Conservation (phyloP, 176 grass and related monocot species). For the Oryza glaberrima region DNA sequence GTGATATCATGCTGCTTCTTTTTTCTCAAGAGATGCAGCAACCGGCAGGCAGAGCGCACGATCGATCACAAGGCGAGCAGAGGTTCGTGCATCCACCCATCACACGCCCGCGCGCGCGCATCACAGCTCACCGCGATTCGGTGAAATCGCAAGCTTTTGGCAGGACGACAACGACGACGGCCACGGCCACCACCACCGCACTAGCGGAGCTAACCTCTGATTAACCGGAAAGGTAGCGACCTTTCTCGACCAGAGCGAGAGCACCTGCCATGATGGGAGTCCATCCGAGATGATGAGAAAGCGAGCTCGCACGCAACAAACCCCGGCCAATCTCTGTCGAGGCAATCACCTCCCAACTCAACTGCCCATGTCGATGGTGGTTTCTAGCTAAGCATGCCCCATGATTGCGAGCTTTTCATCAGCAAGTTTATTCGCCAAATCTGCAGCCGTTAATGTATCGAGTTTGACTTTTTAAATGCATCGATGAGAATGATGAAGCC, state of each 20-base stretch:
- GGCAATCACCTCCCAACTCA: slow-evolving; percentile 5
- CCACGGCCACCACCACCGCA: neutral
- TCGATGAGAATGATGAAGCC: neutral
- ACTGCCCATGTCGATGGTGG: slow-evolving; percentile 2
- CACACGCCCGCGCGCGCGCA: neutral
- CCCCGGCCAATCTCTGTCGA: slow-evolving; percentile 6
- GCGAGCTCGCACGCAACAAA: neutral
- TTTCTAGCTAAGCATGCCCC: slow-evolving; percentile 26
- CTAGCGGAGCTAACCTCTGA: neutral
- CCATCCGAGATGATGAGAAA: neutral
- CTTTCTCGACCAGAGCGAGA: slow-evolving; percentile 30
- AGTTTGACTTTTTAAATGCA: neutral
- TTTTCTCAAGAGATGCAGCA: neutral
- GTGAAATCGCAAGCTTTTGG: neutral
- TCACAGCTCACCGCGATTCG: slow-evolving; percentile 32
- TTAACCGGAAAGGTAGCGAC: slow-evolving; percentile 33
- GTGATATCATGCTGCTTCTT: neutral
- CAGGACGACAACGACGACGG: neutral
- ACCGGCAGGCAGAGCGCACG: neutral
- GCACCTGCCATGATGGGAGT: slow-evolving; percentile 21
- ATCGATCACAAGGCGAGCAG: neutral
- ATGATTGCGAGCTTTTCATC: slow-evolving; percentile 20
- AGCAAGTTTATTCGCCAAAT: neutral
- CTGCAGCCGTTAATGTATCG: neutral
- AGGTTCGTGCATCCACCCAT: neutral